A percentile compares a stretch with the other conserved stretches of the same genome.
phyloP scores from a whole-genome alignment of 1,284 basidiomycete species.

The Volvariella volvacea region DNA sequence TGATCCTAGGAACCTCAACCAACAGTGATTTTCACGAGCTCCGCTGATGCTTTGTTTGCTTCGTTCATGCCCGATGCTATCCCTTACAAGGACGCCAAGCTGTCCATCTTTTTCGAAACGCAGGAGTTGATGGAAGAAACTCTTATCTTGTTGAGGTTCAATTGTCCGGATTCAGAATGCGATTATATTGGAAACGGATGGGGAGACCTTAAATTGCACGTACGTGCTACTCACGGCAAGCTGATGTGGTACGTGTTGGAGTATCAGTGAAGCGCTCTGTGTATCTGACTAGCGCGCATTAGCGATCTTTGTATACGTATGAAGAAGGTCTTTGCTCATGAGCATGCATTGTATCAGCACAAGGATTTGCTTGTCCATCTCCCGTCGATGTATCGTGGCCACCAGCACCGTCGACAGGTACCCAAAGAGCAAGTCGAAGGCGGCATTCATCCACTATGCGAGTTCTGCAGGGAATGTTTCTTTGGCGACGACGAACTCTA shows the following conservation, averaged over 20 bases:
- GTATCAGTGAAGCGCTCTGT: too few species aligned
- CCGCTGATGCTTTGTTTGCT: conserved; percentile 57
- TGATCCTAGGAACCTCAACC: conserved; percentile 64
- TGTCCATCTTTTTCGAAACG: conserved; percentile 85
- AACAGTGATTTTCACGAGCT: conserved; percentile 77
- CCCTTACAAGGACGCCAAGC: conserved; percentile 68
- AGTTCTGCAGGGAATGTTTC: conserved; percentile 88
- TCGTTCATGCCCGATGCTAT: conserved; percentile 54
- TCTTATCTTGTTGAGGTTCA: conserved; percentile 84
- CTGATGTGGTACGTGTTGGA: conserved; percentile 76
- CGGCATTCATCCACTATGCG: conserved; percentile 78
- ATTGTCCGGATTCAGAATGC: conserved; percentile 79
- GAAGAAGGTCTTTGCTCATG: conserved; percentile 96
- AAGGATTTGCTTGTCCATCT: conserved; percentile 68
- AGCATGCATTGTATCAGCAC: conserved; percentile 81
- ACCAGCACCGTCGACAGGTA: conserved; percentile 20
- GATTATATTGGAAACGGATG: conserved; percentile 83
- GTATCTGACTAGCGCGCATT: too few species aligned
- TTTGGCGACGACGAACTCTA: conserved; percentile 93
- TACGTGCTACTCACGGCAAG: conserved; percentile 68
- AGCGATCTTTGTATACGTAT: conserved; percentile 85
- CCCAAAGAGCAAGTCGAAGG: conserved; percentile 57
- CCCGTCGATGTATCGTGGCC: conserved; percentile 59
- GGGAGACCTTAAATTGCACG: conserved; percentile 83
- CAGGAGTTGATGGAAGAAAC: conserved; percentile 95